Evolutionary conservation across 225 moss, liverwort and hornwort species (phyloP), one percentile per base, ranked within the genome.

Genomic region (Bryum argenteum): DNA sequence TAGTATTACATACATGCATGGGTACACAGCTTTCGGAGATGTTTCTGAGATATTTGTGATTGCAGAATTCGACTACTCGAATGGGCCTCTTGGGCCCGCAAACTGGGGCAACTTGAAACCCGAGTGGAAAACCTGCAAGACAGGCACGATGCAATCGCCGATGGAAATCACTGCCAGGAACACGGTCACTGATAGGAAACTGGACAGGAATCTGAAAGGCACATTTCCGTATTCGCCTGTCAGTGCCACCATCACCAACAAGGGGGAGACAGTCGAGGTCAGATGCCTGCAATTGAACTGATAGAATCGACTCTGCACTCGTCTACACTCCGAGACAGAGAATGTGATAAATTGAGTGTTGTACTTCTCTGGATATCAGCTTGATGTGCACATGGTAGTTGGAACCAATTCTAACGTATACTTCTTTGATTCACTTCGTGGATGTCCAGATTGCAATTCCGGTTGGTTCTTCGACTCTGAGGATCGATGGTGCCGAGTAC

Each of bases 121-220:
- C 14, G 37, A 41, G 1, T 76, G 76, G 81, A 24, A n/a, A 38
- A 22, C 39, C 21, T 82, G 81, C 74, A 28, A 45, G 41, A 66
- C 53, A 1, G 81, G 81, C 48, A 48, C 0, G 60, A 43, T 1
- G n/a, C 81, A 78, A 41, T 78, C 81, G 21, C 74, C 81, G 10
- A 15, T 82, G 19, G 17, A 8, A 19, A 74, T 82, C 28, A 28
- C 65, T 13, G 20, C 73, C 0, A 24, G 65, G 9, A 70, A 13
- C 20, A 66, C 55, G 8, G 65, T 72, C 38, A 68, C 64, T 1
- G 44, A 42, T 39, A 0, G 1, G 0, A 0, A 1, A 0, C 22
- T 77, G 18, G 52, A 69, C 61, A 9, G 16, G 9, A 15, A 44
- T 0, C 6, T 81, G 64, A 1, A 65, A 0, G 52, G 23, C 40